These are phyloP conservation scores for Vitis rotundifolia DNA, from an alignment of 164 flowering plant genomes.

Conservation along the genomic window DNA sequence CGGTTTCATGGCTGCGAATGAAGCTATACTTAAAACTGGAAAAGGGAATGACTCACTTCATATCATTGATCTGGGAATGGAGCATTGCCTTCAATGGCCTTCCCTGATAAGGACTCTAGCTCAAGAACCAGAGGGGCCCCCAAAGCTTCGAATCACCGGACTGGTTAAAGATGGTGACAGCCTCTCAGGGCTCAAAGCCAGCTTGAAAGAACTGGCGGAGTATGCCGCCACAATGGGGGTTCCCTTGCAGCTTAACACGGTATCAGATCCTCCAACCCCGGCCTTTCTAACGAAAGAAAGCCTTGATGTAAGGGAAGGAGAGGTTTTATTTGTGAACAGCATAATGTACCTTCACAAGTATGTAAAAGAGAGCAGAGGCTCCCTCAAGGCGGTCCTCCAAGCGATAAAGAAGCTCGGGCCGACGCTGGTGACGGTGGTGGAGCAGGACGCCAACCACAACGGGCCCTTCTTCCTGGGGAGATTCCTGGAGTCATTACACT, in stretches of 20 bases:
- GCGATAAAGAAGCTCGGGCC: constrained; percentile 55
- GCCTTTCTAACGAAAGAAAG: constrained; percentile 38
- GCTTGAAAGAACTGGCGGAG: constrained; percentile 29
- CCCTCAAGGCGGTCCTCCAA: constrained; percentile 54
- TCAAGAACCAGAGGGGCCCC: constrained; percentile 43
- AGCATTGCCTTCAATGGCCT: constrained; percentile 62
- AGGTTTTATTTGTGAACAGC: constrained; percentile 51
- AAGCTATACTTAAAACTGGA: constrained; percentile 49
- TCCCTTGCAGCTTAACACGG: constrained; percentile 27
- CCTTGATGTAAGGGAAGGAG: constrained; percentile 49
- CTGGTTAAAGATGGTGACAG: constrained; percentile 20
- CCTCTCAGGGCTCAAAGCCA: constrained; percentile 21
- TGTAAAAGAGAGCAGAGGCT: constrained; percentile 61
- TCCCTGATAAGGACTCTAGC: constrained; percentile 47
- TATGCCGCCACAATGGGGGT: constrained; percentile 48
- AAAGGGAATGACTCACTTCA: constrained; percentile 47
- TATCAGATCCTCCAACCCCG: constrained; percentile 32
- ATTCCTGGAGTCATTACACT: constrained; percentile 66
- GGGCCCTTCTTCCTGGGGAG: constrained; percentile 74
- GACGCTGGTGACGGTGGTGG: constrained; percentile 46
- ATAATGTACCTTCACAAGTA: constrained; percentile 53
- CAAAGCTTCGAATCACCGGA: constrained; percentile 45
- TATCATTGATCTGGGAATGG: constrained; percentile 60
- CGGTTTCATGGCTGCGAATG: constrained; percentile 67
- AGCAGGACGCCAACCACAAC: constrained; percentile 71